A percentile compares a stretch with the other conserved stretches of the same genome.
phyloP scores from a whole-genome alignment of 108 stramenopile genomes.

The Fistulifera solaris region DNA sequence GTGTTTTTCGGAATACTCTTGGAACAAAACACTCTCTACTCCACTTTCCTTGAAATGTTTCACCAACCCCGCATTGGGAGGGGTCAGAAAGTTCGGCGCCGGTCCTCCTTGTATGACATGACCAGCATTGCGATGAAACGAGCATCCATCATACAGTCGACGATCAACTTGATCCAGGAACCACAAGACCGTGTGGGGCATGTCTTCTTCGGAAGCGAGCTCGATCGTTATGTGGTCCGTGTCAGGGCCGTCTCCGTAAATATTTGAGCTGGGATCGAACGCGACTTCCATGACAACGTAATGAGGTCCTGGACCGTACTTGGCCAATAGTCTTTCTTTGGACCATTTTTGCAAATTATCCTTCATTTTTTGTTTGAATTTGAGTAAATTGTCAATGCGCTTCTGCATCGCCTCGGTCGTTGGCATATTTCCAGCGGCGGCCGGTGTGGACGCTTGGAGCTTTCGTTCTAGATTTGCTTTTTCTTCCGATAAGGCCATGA shows the following conservation, averaged over 20 bases:
- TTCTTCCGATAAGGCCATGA: no score
- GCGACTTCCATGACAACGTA: conserved; percentile 53
- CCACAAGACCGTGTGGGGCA: conserved; percentile 73
- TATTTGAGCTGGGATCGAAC: conserved; percentile 25
- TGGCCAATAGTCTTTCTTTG: conserved; percentile 7
- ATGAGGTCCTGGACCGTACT: conserved; percentile 73
- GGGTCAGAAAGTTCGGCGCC: conserved; percentile 26
- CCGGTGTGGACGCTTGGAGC: no score
- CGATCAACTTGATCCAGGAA: conserved; percentile 78
- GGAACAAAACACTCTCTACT: conserved; percentile 38
- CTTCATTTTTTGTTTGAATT: neutral
- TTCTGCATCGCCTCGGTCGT: no score
- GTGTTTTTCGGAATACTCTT: conserved; percentile 71
- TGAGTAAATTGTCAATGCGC: neutral
- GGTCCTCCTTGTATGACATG: conserved; percentile 80
- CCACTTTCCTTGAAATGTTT: conserved; percentile 35
- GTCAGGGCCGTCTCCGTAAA: conserved; percentile 11
- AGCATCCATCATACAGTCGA: conserved; percentile 53
- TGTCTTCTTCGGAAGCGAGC: conserved; percentile 54
- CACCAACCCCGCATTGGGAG: conserved; percentile 12
- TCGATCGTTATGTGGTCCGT: conserved; percentile 43
- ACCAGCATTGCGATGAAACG: conserved; percentile 62
- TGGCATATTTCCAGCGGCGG: no score
- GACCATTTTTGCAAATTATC: neutral
- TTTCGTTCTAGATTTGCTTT: no score